Base-by-base conservation (phyloP, 2,329 filamentous ascomycete genomes). In the Hirsutella thompsonii region DNA sequence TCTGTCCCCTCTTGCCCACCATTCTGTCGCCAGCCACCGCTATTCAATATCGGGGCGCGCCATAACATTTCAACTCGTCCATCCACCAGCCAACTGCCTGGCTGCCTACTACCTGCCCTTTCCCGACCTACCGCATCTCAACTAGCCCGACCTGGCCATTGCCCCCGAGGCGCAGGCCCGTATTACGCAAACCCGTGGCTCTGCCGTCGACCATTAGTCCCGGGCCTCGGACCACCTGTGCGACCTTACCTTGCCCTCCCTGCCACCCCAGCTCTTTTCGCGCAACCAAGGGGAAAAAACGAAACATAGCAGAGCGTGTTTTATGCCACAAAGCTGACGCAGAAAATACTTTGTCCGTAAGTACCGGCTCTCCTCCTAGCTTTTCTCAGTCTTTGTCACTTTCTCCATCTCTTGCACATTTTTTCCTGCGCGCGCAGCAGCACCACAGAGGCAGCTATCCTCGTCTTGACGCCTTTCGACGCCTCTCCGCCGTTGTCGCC, bases 281-380 rank as follows among this genome's bases (percentile, higher is more conserved):
- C 44, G 43, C 44, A 40, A 48, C 42, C 43, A 40, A 43, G 44
- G 46, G 23, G 41, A 41, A 46, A 47, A 43, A 40, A 38, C 38
- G 39, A 44, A 41, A 46, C 34, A 36, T 14, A 36, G 45, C 47
- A 47, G 48, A 42, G 50, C 49, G 50, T 45, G 42, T 46, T 49
- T 49, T 48, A 45, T 45, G 45, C 43, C 51, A 47, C 49, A 43
- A 14, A 18, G 36, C 44, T 53, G 49, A 55, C 44, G 49, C 50
- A 44, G 36, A 34, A 49, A 51, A 48, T 64, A 55, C 46, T 47
- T 48, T 42, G 42, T 37, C 43, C 42, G 43, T 45, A 43, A 40
- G 41, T 42, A 39, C 40, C 38, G 21, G 30, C 16, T 20, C 28
- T 43, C 38, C 14, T 41, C 38, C 45, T 21, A 34, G 23, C 23